Conservation (phyloP, 371 early-diverging fungal species). For the Mortierella sp. region DNA sequence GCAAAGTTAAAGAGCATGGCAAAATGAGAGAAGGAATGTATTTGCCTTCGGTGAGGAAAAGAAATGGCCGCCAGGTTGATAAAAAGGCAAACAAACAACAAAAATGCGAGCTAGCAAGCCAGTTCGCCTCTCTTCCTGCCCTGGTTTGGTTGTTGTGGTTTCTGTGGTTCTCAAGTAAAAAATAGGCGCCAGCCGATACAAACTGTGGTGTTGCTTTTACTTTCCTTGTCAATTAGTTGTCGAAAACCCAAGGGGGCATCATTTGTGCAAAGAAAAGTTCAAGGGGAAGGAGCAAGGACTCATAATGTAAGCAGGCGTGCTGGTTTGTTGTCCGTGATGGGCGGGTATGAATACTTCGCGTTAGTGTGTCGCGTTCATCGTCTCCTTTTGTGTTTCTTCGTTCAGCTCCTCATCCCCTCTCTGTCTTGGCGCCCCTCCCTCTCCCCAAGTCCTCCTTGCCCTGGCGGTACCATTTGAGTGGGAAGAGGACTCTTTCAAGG, state of each 20-base stretch:
- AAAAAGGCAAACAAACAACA: background rate
- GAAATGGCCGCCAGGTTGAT: background rate
- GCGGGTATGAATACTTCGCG: background rate
- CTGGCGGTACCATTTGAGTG: background rate
- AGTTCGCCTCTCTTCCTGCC: background rate
- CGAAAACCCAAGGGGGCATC: background rate
- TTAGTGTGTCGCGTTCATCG: background rate
- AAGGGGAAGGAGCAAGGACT: background rate
- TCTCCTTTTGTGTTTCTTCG: background rate
- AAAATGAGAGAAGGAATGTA: background rate
- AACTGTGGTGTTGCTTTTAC: background rate
- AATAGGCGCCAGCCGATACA: background rate
- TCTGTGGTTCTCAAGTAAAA: background rate
- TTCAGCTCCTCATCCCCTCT: background rate
- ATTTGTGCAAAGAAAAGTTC: background rate
- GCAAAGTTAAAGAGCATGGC: background rate
- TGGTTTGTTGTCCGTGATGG: background rate
- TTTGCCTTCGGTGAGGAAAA: background rate
- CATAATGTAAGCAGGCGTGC: slow-evolving; percentile 1
- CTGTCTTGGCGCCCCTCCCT: background rate
- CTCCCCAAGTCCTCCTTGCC: background rate
- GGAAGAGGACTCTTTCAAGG: background rate
- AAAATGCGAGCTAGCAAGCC: no score
- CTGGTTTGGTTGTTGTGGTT: background rate
- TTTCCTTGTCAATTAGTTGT: background rate